phyloP scores from a whole-genome alignment of 1,139 yeast species.

The Yamadazyma blattariae region DNA sequence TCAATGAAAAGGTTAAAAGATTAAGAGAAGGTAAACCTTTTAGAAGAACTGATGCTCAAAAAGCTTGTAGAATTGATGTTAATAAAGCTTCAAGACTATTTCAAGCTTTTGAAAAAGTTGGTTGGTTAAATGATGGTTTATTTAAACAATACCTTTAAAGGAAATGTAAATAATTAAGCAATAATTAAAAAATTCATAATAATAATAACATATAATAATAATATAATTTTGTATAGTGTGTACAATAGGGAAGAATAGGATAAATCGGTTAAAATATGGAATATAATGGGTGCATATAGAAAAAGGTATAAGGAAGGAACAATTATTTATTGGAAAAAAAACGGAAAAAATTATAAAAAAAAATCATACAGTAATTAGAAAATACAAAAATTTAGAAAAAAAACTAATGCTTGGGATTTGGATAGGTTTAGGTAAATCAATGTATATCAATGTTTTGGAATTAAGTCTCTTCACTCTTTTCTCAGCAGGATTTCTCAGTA shows the following conservation, averaged over 20 bases:
- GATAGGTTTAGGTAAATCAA: too few relatives aligned
- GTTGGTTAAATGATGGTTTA: conserved; percentile 85
- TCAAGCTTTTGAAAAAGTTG: conserved; percentile 92
- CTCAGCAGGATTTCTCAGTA: not conserved
- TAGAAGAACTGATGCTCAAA: conserved; percentile 96
- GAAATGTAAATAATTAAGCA: not conserved
- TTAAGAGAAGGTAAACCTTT: conserved; percentile 75
- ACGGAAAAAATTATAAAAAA: too few relatives aligned
- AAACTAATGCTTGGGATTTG: too few relatives aligned
- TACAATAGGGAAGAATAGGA: not conserved
- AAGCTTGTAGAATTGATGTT: conserved; percentile 95
- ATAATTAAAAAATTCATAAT: not conserved
- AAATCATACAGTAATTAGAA: too few relatives aligned
- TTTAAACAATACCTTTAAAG: conserved; percentile 48
- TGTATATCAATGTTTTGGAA: too few relatives aligned
- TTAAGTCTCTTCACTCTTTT: too few relatives aligned
- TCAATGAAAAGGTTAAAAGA: conserved; percentile 83
- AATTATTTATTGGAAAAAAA: too few relatives aligned
- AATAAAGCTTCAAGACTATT: conserved; percentile 91
- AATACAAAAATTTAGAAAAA: not conserved
- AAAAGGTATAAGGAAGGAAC: not conserved
- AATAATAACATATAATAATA: not conserved
- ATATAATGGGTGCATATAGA: too few relatives aligned
- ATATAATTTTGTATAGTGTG: not conserved
- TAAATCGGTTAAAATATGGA: too few relatives aligned